Evolutionary conservation across 1,284 basidiomycete genomes (phyloP).

Genomic region (Schizophyllum amplum): DNA sequence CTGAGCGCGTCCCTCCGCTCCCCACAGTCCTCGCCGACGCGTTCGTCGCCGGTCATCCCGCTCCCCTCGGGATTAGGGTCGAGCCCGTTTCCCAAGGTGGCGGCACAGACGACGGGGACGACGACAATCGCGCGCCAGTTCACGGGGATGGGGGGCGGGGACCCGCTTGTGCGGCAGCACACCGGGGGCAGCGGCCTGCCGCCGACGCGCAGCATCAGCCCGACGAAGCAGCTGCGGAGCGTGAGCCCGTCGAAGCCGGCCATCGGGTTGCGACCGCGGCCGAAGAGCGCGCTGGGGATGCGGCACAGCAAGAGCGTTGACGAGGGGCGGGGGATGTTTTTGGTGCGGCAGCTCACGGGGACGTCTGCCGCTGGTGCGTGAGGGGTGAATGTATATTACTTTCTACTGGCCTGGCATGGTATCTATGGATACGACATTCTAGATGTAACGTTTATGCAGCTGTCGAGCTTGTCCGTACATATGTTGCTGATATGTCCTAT

Average conservation of each 20-base stretch:
- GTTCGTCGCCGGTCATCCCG: conserved; percentile 32
- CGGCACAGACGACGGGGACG: conserved; percentile 53
- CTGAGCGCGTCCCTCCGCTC: conserved; percentile 40
- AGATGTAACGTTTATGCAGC: too few species aligned
- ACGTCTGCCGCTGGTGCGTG: conserved; percentile 19
- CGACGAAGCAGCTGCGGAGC: conserved; percentile 32
- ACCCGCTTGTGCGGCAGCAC: conserved; percentile 46
- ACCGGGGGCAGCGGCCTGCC: conserved; percentile 49
- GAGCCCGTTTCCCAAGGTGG: conserved; percentile 26
- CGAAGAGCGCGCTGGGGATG: conserved; percentile 58
- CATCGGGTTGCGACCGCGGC: conserved; percentile 34
- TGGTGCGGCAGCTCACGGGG: conserved; percentile 67
- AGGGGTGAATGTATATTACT: background rate
- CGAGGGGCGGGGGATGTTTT: conserved; percentile 57
- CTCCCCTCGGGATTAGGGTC: conserved; percentile 32
- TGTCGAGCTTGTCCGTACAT: background rate
- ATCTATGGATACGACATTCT: too few species aligned
- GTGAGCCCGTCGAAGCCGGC: conserved; percentile 25
- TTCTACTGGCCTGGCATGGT: background rate
- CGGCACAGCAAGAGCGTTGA: conserved; percentile 47
- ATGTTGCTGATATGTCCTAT: too few species aligned
- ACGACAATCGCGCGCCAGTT: conserved; percentile 71
- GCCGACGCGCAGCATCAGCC: conserved; percentile 51
- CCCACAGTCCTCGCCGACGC: conserved; percentile 41
- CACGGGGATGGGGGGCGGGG: conserved; percentile 44